A percentile compares a stretch with the other conserved stretches of the same genome.
These are phyloP conservation scores for Torrubiellomyces zombiae DNA, from an alignment of 2,329 filamentous ascomycete species.

Conservation along the genomic window DNA sequence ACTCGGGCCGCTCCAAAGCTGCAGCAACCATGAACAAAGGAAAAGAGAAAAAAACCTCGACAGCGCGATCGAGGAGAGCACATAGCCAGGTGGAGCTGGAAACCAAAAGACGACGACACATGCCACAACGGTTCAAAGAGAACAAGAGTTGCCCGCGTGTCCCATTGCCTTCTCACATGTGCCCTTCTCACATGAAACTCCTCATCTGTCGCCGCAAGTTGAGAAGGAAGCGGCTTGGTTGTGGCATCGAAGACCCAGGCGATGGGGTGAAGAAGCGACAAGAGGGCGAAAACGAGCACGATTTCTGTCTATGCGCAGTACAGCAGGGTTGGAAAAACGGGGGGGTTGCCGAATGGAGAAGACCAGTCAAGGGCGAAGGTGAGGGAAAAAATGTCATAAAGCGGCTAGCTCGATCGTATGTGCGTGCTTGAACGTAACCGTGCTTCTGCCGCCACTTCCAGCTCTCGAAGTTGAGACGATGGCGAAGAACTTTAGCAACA, in stretches of 20 bases:
- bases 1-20: slow-evolving; percentile 3
- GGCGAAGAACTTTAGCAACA: slow-evolving; percentile 58
- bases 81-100: too few relatives aligned
- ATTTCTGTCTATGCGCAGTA: slow-evolving; percentile 21
- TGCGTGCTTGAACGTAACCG: slow-evolving; percentile 10
- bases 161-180: too few relatives aligned
- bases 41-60: slow-evolving; percentile 6
- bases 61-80: too few relatives aligned
- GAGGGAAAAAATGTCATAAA: slow-evolving; percentile 5
- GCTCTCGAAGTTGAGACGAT: too few relatives aligned
- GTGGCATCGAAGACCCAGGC: too few relatives aligned
- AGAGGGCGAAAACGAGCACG: slow-evolving; percentile 14
- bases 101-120: too few relatives aligned
- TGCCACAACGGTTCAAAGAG: too few relatives aligned
- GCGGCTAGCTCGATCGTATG: slow-evolving; percentile 13
- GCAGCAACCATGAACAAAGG: slow-evolving; percentile 3
- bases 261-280: slow-evolving; percentile 7
- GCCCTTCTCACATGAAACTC: too few relatives aligned
- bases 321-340: slow-evolving; percentile 10
- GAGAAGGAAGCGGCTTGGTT: too few relatives aligned
- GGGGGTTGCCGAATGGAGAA: slow-evolving; percentile 13
- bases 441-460: too few relatives aligned
- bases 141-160: too few relatives aligned
- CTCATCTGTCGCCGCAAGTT: too few relatives aligned
- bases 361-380: slow-evolving; percentile 1